Evolutionary conservation across 768 basidiomycete genomes (phyloP).

Genomic region (Rhizopogon rudus): DNA sequence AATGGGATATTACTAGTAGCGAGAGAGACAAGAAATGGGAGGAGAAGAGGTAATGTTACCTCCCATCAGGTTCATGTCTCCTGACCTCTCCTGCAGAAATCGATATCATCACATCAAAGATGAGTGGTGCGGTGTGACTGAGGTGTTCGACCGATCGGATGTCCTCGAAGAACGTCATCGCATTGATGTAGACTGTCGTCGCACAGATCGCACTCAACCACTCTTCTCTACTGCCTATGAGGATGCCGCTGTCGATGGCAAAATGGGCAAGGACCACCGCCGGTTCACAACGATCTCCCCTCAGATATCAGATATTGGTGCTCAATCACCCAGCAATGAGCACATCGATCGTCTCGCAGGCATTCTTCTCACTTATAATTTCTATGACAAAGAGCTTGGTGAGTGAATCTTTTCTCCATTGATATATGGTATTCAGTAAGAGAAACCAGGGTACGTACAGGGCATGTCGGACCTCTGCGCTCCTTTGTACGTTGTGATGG

Average conservation of each 20-base stretch:
- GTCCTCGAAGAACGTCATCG: slow-evolving; percentile 89
- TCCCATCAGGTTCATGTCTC: neutral
- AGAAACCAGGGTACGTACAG: slow-evolving; percentile 83
- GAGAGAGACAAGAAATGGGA: slow-evolving; percentile 62
- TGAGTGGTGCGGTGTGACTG: slow-evolving; percentile 81
- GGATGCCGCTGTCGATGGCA: slow-evolving; percentile 37
- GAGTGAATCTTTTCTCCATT: slow-evolving; percentile 21
- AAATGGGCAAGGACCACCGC: slow-evolving; percentile 42
- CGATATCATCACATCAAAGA: slow-evolving; percentile 68
- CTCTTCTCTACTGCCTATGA: slow-evolving; percentile 59
- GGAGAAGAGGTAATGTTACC: slow-evolving; percentile 47
- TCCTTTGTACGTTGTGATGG: slow-evolving; percentile 90
- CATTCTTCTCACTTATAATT: slow-evolving; percentile 88
- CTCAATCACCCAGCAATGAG: slow-evolving; percentile 85
- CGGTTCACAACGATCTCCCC: slow-evolving; percentile 74
- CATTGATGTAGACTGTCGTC: slow-evolving; percentile 94
- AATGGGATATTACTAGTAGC: slow-evolving; percentile 66
- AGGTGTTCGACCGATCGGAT: slow-evolving; percentile 76
- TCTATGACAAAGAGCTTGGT: slow-evolving; percentile 87
- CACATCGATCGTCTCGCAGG: slow-evolving; percentile 86
- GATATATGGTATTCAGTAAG: slow-evolving; percentile 7
- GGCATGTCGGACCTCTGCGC: slow-evolving; percentile 98
- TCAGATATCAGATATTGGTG: slow-evolving; percentile 66
- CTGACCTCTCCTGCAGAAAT: slow-evolving; percentile 36
- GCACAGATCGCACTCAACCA: slow-evolving; percentile 93